A percentile compares a stretch with the other conserved stretches of the same genome.
These are phyloP conservation scores for Carex littledalei DNA, from an alignment of 176 grass and related monocot species.

Conservation along the genomic window DNA sequence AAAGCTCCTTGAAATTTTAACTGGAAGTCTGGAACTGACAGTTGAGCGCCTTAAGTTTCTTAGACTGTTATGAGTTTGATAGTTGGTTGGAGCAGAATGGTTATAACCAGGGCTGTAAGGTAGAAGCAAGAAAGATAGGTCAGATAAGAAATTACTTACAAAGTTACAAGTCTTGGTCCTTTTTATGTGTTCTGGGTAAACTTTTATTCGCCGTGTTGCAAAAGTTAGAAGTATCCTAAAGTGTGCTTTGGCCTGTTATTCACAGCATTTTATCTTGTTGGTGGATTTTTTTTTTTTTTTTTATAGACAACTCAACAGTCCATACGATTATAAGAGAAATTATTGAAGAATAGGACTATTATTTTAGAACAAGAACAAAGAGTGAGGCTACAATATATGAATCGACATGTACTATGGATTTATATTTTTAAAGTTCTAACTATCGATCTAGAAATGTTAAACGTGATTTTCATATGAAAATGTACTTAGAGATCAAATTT, in stretches of 20 bases:
- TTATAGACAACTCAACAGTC: background rate
- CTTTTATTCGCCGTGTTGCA: background rate
- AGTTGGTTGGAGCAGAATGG: background rate
- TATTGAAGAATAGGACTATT: background rate
- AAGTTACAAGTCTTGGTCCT: background rate
- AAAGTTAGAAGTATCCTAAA: background rate
- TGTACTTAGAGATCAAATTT: no score
- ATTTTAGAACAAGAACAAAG: no score
- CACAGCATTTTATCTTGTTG: background rate
- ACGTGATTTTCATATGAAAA: no score
- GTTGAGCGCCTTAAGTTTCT: background rate
- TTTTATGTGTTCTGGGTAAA: background rate
- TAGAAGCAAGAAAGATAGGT: constrained; percentile 14
- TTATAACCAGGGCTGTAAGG: background rate
- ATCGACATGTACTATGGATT: no score
- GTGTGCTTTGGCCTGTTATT: background rate
- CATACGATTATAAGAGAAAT: background rate
- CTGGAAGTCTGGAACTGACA: constrained; percentile 7
- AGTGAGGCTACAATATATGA: no score
- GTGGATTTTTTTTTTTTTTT: background rate
- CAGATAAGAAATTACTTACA: background rate
- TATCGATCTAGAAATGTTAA: no score
- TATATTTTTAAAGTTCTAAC: no score
- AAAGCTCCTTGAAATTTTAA: background rate
- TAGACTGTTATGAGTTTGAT: background rate